Evolutionary conservation across 352 stramenopile genomes (phyloP).

Genomic region (Globisporangium nodosum): DNA sequence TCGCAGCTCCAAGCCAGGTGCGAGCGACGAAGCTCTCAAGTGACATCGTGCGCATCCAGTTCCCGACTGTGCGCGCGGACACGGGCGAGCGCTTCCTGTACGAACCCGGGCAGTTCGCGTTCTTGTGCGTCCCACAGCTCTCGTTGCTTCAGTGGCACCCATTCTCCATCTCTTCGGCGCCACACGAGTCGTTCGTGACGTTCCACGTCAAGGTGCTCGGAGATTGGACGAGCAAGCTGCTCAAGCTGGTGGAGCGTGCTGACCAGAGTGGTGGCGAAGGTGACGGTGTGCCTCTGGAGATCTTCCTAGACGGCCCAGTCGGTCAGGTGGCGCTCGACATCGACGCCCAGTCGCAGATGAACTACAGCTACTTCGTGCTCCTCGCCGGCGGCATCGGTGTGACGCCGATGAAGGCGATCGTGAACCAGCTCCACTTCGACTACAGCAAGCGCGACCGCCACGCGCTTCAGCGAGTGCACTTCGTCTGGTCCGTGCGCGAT

Average conservation of each 20-base stretch:
- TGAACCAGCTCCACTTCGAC: conserved; percentile 12
- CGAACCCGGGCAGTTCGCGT: conserved; percentile 65
- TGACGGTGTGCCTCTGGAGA: conserved; percentile 9
- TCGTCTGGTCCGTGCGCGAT: conserved; percentile 41
- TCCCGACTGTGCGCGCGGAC: conserved; percentile 31
- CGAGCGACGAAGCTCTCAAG: conserved; percentile 20
- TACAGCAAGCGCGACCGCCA: conserved; percentile 7
- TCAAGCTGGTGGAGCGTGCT: conserved; percentile 13
- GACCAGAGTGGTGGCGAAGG: conserved; percentile 8
- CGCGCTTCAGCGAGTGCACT: conserved; percentile 27
- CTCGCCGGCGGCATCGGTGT: conserved; percentile 19
- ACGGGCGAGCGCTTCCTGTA: conserved; percentile 32
- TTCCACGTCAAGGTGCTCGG: conserved; percentile 61
- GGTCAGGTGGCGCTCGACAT: conserved; percentile 40
- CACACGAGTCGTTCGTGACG: conserved; percentile 55
- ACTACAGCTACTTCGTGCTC: conserved; percentile 49
- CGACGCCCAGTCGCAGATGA: conserved; percentile 9
- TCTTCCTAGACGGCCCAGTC: conserved; percentile 53
- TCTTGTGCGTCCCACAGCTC: conserved; percentile 75
- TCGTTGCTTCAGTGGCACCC: conserved; percentile 80
- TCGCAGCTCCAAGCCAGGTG: conserved; percentile 27
- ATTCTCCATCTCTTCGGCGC: conserved; percentile 82
- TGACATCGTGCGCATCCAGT: conserved; percentile 43
- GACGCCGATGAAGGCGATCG: conserved; percentile 16
- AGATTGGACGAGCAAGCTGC: conserved; percentile 61